phyloP scores from a whole-genome alignment of 1,284 basidiomycete genomes.

The Schizopora paradoxa region DNA sequence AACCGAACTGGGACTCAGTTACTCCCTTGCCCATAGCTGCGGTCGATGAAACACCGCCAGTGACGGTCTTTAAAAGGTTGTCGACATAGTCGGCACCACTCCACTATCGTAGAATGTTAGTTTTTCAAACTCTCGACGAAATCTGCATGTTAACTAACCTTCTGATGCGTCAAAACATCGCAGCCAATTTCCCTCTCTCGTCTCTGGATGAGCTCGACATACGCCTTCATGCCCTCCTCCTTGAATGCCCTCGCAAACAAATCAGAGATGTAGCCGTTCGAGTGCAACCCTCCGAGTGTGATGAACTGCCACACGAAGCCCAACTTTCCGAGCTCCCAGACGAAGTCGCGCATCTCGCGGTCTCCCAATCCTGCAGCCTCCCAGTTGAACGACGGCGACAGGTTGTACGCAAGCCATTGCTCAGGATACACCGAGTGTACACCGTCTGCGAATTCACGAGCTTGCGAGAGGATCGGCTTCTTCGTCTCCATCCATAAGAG shows the following conservation, averaged over 20 bases:
- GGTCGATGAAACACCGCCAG: conserved; percentile 92
- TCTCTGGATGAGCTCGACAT: conserved; percentile 80
- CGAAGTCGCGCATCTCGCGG: conserved; percentile 84
- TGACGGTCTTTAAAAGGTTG: conserved; percentile 88
- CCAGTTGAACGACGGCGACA: conserved; percentile 92
- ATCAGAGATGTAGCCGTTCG: conserved; percentile 96
- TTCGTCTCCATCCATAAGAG: conserved; percentile 98
- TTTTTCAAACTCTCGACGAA: conserved; percentile 17
- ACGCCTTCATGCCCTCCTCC: conserved; percentile 90
- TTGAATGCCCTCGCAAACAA: conserved; percentile 85
- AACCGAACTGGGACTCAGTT: conserved; percentile 90
- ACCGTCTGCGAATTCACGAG: conserved; percentile 87
- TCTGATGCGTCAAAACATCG: conserved; percentile 90
- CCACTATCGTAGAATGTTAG: conserved; percentile 80
- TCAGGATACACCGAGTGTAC: conserved; percentile 78
- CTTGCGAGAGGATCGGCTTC: conserved; percentile 91
- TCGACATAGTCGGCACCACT: conserved; percentile 93
- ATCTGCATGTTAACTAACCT: too few relatives aligned
- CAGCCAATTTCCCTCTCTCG: conserved; percentile 86
- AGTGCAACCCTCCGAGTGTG: conserved; percentile 94
- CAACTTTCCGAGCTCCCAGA: conserved; percentile 91
- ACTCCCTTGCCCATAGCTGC: conserved; percentile 94
- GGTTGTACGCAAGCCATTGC: conserved; percentile 94
- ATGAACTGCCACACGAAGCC: conserved; percentile 99
- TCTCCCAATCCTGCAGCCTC: conserved; percentile 85